Evolutionary conservation across 148 eudicot species (phyloP).

Genomic region (Camellia japonica): DNA sequence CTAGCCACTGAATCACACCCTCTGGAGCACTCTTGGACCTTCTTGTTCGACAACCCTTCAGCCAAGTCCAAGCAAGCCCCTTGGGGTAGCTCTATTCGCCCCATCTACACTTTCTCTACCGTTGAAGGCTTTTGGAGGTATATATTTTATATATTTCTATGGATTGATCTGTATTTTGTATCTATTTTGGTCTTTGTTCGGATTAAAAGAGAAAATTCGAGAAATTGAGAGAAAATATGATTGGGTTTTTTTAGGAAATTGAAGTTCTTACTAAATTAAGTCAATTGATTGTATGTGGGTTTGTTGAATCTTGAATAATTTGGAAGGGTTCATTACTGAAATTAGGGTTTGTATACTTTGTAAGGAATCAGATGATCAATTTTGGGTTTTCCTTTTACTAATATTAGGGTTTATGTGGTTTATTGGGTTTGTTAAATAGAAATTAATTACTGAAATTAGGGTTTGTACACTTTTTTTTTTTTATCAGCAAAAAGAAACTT

Average conservation of each 20-base stretch:
- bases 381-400: no score
- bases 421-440: no score
- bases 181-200: neutral
- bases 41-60: constrained; percentile 83
- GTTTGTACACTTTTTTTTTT: no score
- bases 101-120: constrained; percentile 80
- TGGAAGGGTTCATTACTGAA: no score
- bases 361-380: no score
- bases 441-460: no score
- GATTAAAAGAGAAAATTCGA: neutral
- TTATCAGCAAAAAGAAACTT: no score
- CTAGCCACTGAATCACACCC: constrained; percentile 31
- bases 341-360: no score
- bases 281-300: neutral
- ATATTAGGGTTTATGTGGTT: no score
- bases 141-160: no score
- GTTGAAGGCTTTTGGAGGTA: constrained; percentile 94
- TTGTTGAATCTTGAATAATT: no score
- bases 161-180: neutral
- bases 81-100: constrained; percentile 81
- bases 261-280: neutral
- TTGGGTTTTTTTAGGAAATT: neutral
- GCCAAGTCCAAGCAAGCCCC: constrained; percentile 51
- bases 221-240: neutral
- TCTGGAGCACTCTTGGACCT: constrained; percentile 85